phyloP scores from a whole-genome alignment of 768 basidiomycete species.

The Suillus variegatus region DNA sequence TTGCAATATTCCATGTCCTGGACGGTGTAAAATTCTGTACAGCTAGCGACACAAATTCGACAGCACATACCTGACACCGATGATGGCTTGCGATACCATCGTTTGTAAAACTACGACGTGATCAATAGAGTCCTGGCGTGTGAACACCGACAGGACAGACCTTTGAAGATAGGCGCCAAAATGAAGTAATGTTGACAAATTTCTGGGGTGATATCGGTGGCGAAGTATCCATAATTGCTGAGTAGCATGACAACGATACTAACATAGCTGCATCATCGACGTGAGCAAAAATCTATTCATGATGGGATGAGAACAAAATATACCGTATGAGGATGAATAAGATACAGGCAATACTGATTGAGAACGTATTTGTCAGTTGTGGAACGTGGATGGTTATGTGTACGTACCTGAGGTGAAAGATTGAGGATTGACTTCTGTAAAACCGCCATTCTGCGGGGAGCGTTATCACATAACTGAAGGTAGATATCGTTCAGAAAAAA shows the following conservation, averaged over 20 bases:
- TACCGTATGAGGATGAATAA: slow-evolving; percentile 36
- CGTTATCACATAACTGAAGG: slow-evolving; percentile 33
- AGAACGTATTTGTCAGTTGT: slow-evolving; percentile 2
- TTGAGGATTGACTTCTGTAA: slow-evolving; percentile 30
- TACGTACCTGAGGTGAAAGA: slow-evolving; percentile 30
- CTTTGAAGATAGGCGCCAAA: slow-evolving; percentile 62
- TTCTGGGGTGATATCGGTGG: slow-evolving; percentile 44
- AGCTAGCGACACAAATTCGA: not conserved
- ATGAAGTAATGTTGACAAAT: slow-evolving; percentile 52
- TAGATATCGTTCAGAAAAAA: not conserved
- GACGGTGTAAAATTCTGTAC: not conserved
- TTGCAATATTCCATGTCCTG: slow-evolving; percentile 61
- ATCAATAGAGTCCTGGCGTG: slow-evolving; percentile 5
- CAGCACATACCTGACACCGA: slow-evolving; percentile 54
- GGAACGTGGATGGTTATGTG: not conserved
- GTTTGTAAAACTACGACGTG: slow-evolving; percentile 53
- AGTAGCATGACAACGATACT: slow-evolving; percentile 51
- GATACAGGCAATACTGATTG: slow-evolving; percentile 28
- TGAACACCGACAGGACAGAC: slow-evolving; percentile 29
- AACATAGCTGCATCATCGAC: slow-evolving; percentile 23
- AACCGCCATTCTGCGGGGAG: slow-evolving; percentile 35
- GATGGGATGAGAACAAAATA: not conserved
- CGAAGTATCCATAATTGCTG: slow-evolving; percentile 63
- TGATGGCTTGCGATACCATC: slow-evolving; percentile 65
- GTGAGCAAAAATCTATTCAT: not conserved